Percentiles rank a stretch among this genome's conserved stretches.
Evolutionary conservation across 2,329 filamentous ascomycete species (phyloP).

Genomic region (Blastomyces gilchristii): DNA sequence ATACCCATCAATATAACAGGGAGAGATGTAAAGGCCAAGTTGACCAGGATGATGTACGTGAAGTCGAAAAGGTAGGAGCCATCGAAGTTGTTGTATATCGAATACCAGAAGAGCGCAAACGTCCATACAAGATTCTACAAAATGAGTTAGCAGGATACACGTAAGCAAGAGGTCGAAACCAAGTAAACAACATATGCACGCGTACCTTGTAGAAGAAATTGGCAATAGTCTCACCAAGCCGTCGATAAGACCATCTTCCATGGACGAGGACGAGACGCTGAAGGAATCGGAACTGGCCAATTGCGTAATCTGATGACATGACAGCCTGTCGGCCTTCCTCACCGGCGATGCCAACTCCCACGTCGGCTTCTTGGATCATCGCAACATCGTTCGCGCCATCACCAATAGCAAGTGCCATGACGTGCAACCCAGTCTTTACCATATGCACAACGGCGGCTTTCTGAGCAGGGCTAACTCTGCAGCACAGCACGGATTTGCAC

Average conservation of each 20-base stretch:
- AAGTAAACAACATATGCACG: slow-evolving; percentile 1
- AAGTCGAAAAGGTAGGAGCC: slow-evolving; percentile 96
- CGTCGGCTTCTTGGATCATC: slow-evolving; percentile 95
- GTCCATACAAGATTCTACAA: slow-evolving; percentile 88
- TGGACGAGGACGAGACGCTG: slow-evolving; percentile 79
- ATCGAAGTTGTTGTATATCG: slow-evolving; percentile 91
- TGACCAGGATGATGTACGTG: slow-evolving; percentile 94
- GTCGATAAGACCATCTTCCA: slow-evolving; percentile 90
- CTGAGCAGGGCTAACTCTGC: slow-evolving; percentile 90
- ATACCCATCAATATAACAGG: slow-evolving; percentile 94
- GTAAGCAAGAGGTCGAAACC: neutral
- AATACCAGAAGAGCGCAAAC: slow-evolving; percentile 93
- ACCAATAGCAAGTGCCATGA: slow-evolving; percentile 89
- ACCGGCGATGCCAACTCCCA: slow-evolving; percentile 92
- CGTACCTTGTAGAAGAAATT: slow-evolving; percentile 97
- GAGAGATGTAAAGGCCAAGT: slow-evolving; percentile 90
- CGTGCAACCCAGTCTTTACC: slow-evolving; percentile 89
- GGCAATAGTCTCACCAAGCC: slow-evolving; percentile 83
- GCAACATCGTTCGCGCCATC: slow-evolving; percentile 94
- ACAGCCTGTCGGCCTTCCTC: slow-evolving; percentile 85
- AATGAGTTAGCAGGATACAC: neutral
- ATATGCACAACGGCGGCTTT: slow-evolving; percentile 95
- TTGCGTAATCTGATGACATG: slow-evolving; percentile 94
- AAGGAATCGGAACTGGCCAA: slow-evolving; percentile 85
- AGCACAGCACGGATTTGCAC: slow-evolving; percentile 93